Evolutionary conservation across 208 protist genomes (phyloP).

Genomic region (Trypanosoma avium): DNA sequence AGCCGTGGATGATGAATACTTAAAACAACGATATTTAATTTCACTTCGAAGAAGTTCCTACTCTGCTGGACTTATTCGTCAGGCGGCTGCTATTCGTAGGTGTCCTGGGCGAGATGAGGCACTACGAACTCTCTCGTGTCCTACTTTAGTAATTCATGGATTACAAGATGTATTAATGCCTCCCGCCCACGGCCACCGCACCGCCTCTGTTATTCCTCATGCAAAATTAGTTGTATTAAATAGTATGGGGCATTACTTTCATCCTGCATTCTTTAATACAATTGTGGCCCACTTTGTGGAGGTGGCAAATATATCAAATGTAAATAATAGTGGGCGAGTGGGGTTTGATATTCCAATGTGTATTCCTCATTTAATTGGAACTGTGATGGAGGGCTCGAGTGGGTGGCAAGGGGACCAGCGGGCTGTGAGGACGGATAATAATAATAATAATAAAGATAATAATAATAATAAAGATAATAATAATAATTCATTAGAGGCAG

Average conservation of each 20-base stretch:
- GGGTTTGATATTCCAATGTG: background rate
- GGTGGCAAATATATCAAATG: constrained; percentile 9
- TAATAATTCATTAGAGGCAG: too few species aligned
- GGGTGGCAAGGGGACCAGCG: too few species aligned
- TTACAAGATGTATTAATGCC: constrained; percentile 72
- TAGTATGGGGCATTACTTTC: constrained; percentile 86
- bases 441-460: too few species aligned
- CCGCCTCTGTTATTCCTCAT: constrained; percentile 54
- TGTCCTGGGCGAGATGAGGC: constrained; percentile 43
- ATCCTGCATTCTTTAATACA: constrained; percentile 65
- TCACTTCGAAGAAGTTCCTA: constrained; percentile 64
- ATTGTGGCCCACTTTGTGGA: constrained; percentile 42
- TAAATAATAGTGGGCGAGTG: background rate
- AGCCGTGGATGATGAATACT: constrained; percentile 56
- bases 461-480: too few species aligned
- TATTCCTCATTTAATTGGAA: too few species aligned
- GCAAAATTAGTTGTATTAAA: constrained; percentile 61
- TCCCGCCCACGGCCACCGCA: constrained; percentile 70
- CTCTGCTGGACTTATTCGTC: constrained; percentile 56
- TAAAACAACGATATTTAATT: constrained; percentile 58
- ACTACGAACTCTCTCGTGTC: constrained; percentile 41
- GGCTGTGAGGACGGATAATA: too few species aligned
- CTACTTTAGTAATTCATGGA: constrained; percentile 74
- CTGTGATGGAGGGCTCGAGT: too few species aligned
- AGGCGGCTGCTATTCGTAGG: constrained; percentile 64